Conservation (phyloP, 139 green algal species). For the Chlamydomonas sphaeroides region DNA sequence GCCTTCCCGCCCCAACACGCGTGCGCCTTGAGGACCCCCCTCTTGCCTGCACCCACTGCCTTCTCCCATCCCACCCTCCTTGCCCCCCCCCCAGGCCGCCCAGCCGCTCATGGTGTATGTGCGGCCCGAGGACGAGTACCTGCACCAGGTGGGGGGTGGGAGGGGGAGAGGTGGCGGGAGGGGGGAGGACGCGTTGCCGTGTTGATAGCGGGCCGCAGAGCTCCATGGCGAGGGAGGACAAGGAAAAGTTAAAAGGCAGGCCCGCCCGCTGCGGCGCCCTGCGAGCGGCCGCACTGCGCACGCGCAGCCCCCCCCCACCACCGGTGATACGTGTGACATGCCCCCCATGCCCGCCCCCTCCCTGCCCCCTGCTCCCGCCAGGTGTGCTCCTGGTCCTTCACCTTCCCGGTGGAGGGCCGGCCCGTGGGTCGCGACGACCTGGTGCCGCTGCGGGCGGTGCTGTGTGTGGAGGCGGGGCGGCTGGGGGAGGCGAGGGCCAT, state of each 20-base stretch:
- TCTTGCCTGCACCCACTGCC: too few relatives aligned
- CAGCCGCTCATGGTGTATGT: constrained; percentile 74
- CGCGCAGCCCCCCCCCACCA: too few relatives aligned
- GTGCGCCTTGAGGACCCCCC: too few relatives aligned
- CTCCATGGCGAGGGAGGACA: too few relatives aligned
- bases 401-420: constrained; percentile 70
- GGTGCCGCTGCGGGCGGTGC: constrained; percentile 61
- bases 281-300: too few relatives aligned
- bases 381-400: constrained; percentile 67
- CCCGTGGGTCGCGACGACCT: constrained; percentile 70
- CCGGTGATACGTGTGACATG: too few relatives aligned
- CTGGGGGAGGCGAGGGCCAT: constrained; percentile 47
- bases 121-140: constrained; percentile 89
- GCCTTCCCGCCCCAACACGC: too few relatives aligned
- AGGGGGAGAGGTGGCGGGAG: not conserved
- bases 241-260: too few relatives aligned
- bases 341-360: not conserved
- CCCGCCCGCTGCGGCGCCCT: too few relatives aligned
- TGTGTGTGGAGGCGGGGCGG: constrained; percentile 55
- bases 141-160: constrained; percentile 62
- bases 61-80: too few relatives aligned
- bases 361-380: not conserved
- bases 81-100: not conserved
- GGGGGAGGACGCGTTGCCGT: not conserved
- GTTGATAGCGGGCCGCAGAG: not conserved